phyloP scores from a whole-genome alignment of 352 stramenopile genomes.

The Pythium dissimile region DNA sequence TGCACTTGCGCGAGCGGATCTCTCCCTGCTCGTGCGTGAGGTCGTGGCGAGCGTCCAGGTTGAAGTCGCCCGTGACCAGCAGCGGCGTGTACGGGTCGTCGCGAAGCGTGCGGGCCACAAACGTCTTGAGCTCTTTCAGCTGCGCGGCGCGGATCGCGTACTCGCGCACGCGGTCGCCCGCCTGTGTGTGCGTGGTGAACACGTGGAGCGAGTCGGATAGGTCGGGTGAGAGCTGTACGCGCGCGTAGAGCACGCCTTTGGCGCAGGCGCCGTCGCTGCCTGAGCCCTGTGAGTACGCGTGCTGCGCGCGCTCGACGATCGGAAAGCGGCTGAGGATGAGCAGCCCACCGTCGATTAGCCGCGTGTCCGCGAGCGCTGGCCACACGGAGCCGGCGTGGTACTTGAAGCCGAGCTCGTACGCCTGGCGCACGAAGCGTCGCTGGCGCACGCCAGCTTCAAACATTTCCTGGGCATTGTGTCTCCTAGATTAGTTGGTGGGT shows the following conservation, averaged over 20 bases:
- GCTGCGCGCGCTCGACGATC: slow-evolving; percentile 64
- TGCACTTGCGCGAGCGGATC: slow-evolving; percentile 35
- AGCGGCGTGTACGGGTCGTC: slow-evolving; percentile 51
- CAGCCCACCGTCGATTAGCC: slow-evolving; percentile 71
- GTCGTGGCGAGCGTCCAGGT: slow-evolving; percentile 75
- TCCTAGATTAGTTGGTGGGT: too few species aligned
- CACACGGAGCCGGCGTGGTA: slow-evolving; percentile 79
- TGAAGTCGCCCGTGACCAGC: slow-evolving; percentile 78
- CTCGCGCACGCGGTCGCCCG: slow-evolving; percentile 43
- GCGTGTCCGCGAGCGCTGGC: slow-evolving; percentile 43
- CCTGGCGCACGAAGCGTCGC: slow-evolving; percentile 47
- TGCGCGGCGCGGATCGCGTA: slow-evolving; percentile 58
- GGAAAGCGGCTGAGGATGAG: slow-evolving; percentile 82
- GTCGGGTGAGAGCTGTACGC: slow-evolving; percentile 67
- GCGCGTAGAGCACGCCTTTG: slow-evolving; percentile 76
- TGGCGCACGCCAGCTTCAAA: slow-evolving; percentile 68
- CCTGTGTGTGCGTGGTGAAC: slow-evolving; percentile 86
- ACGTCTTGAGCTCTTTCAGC: slow-evolving; percentile 57
- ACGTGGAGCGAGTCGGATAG: slow-evolving; percentile 69
- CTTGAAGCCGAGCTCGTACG: slow-evolving; percentile 52
- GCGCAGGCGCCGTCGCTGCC: slow-evolving; percentile 69
- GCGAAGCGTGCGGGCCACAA: slow-evolving; percentile 46
- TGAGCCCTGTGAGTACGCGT: slow-evolving; percentile 50
- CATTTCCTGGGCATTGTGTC: slow-evolving; percentile 54
- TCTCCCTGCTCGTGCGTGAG: slow-evolving; percentile 34